Base-by-base conservation (phyloP, 2,329 filamentous ascomycete genomes). In the Exophiala calicioides region DNA sequence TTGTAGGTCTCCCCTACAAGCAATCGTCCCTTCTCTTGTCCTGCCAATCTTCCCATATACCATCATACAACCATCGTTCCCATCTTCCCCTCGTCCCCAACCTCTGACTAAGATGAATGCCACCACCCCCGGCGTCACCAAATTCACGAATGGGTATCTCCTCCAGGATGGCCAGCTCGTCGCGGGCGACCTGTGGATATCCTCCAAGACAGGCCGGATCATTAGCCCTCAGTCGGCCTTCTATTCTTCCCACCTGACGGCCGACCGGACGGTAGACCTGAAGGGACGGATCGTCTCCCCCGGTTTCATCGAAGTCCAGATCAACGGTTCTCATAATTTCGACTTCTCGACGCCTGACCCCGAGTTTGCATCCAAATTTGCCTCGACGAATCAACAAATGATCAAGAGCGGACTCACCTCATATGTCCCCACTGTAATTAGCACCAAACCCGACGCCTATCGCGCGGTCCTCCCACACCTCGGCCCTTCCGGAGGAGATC, bases 311-410 rank as follows among this genome's bases (percentile, higher is more conserved):
- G 90, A 96, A 57, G 85, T 86, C 41, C 90, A 96, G 68, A 82
- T 96, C 58, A 96, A 96, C 62, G 90, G 90, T 36, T 90, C 87
- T 7, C 91, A 90, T 61, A 90, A 90, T 46, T 94, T 95, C 74
- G 91, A 95, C 72, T 95, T 94, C 66, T 93, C 88, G 1, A 67
- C 83, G 12, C 80, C 85, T 60, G 81, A 79, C 68, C 69, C 75
- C 21, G 75, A 78, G 40, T 95, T 94, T 60, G 79, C 80, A 47
- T 85, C 88, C 65, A 82, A 81, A n/a, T 71, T 95, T 38, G 75
- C 75, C 54, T 74, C 81, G 47, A 76, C 91, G 51, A 93, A 93
- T 67, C 80, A 74, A 56, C 76, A 79, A 21, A 74, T 96, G 41
- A 77, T 90, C 21, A 71, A 80, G 58, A 94, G 86, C 1, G 90